phyloP scores from a whole-genome alignment of 2,329 filamentous ascomycete genomes.

The Phaeoacremonium minimum region DNA sequence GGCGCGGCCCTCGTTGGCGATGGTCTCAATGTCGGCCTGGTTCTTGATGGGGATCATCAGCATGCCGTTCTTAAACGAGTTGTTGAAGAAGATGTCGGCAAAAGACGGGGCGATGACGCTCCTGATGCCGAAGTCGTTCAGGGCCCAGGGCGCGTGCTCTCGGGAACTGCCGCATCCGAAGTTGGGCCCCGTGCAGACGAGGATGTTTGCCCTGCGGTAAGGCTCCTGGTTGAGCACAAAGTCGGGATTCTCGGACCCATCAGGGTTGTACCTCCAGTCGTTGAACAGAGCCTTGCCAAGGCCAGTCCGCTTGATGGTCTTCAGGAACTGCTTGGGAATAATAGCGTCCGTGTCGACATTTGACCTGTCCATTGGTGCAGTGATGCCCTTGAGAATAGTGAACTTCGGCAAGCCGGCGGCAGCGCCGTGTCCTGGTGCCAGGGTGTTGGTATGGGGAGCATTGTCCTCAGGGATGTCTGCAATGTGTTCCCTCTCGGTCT shows the following conservation, averaged over 20 bases:
- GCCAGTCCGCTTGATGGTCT: conserved; percentile 97
- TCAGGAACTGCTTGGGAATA: conserved; percentile 98
- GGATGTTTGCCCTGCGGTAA: conserved; percentile 79
- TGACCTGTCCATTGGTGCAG: conserved; percentile 78
- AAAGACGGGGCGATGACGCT: conserved; percentile 85
- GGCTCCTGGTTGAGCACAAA: conserved; percentile 91
- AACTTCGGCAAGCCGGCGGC: conserved; percentile 77
- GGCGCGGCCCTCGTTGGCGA: conserved; percentile 73
- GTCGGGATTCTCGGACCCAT: conserved; percentile 69
- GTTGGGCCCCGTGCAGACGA: conserved; percentile 87
- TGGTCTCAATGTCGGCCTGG: conserved; percentile 58
- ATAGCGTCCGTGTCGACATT: conserved; percentile 99
- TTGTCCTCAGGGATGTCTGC: conserved; percentile 60
- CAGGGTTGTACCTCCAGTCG: conserved; percentile 71
- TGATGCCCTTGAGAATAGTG: conserved; percentile 76
- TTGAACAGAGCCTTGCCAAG: conserved; percentile 86
- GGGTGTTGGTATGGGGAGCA: conserved; percentile 60
- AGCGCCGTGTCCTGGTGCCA: conserved; percentile 38
- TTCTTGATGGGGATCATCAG: conserved; percentile 76
- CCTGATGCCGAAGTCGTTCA: conserved; percentile 94
- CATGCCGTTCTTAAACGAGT: conserved; percentile 99
- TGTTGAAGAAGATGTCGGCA: conserved; percentile 98
- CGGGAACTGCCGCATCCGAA: conserved; percentile 92
- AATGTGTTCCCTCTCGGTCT: conserved; percentile 48
- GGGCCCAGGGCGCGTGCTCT: conserved; percentile 95